Base-by-base conservation (phyloP, 176 grass and related monocot genomes). In the Oryza meridionalis region DNA sequence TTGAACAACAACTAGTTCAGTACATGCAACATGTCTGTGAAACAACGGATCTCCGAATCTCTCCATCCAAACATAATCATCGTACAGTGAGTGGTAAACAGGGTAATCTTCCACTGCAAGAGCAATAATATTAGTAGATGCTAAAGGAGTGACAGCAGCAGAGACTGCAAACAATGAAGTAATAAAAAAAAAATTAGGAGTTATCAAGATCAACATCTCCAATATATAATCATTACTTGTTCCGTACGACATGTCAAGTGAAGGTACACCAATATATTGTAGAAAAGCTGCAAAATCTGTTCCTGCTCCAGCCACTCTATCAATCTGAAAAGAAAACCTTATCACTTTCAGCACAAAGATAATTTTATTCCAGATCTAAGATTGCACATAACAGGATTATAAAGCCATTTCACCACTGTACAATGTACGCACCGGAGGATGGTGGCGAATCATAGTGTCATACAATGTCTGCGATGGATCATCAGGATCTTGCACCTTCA, bases 21-120 rank as follows among this genome's bases (percentile, higher is more conserved):
- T 94, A 97, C 92, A 93, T 91, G 95, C 92, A 25, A 94, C 90
- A 87, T 97, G 92, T 77, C 88, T 92, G 7, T 94, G 90, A 86
- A 94, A 97, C 67, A 92, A 75, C 4, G 95, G 95, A 19, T 97
- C 95, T 88, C 90, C 95, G 84, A 94, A 94, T 69, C 84, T 91
- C 86, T 89, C 77, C 90, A 94, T 90, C 95, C 95, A 97, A 53
- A 94, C 35, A 45, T 89, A 94, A 74, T 94, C 92, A 84, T 97
- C 95, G 33, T 92, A 97, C 47, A 97, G 43, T 0, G 95, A 97
- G 70, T 94, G 95, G 70, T 97, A 94, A 76, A 94, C 95, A 75
- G 92, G 92, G 22, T 94, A 93, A 74, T 81, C 92, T 42, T 72
- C 43, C 12, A 86, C 88, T 90, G 75, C 59, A 90, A 79, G 59